Base-by-base conservation (phyloP, 23 red algal species). In the Pyropia haitanensis region DNA sequence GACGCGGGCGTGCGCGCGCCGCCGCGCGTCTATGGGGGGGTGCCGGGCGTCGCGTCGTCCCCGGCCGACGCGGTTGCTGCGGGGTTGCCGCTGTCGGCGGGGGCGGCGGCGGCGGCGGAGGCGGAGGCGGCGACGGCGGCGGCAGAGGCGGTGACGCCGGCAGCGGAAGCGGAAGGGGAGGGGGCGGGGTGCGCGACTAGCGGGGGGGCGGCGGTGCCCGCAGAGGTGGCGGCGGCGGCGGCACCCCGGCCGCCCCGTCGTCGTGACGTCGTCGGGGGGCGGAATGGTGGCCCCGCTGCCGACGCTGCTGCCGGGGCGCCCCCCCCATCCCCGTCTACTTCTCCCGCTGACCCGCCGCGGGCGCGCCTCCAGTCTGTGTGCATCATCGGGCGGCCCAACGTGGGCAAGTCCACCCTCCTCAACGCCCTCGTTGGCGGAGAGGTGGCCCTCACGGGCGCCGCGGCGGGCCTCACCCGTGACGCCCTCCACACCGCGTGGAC, bases 371-470 rank as follows among this genome's bases (percentile, higher is more conserved):
- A 75, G 5, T 71, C 75, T 15, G 78, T 91, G 9, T 70, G 68
- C 18, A 85, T 98, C 56, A 32, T 98, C 34, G 94, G 94, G 31
- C 80, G 94, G 20, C 94, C 94, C 3, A 98, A 98, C 73, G 94
- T 98, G 21, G 94, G 94, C 49, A 98, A 98, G 56, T 88, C 80
- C 14, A 91, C 94, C 1, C 76, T 98, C 22, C 16, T 90, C 10
- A 91, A 90, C 63, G 31, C 67, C 39, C 76, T 98, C 31, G 70
- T 91, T 18, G 82, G 73, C 7, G 32, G 85, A 26, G 73, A 98
- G 14, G 65, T 81, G n/a, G 74, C 74, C n/a, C 18, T 53, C 17
- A 64, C 71, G 0, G 94, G 78, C 6, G 73, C 94, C 25, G 80
- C 71, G 8, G 67, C 87, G 33, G 94, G 94, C 53, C 71, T 98